These are phyloP conservation scores for Coniochaeta ligniaria DNA, from an alignment of 2,329 filamentous ascomycete genomes.

Conservation along the genomic window DNA sequence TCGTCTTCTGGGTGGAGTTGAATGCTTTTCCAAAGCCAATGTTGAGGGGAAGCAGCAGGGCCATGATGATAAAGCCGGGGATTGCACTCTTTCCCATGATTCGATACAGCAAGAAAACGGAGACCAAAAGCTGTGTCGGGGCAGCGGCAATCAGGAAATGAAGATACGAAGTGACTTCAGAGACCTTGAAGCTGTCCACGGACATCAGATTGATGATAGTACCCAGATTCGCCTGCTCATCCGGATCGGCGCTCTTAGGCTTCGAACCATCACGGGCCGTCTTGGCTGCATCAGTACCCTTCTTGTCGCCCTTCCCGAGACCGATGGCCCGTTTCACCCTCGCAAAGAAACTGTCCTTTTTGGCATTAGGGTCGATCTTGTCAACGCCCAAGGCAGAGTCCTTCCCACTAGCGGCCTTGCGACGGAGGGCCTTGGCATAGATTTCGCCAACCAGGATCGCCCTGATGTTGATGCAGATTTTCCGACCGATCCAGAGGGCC, in stretches of 20 bases:
- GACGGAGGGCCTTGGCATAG: slow-evolving; percentile 88
- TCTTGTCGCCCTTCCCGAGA: slow-evolving; percentile 45
- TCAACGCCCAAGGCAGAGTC: slow-evolving; percentile 65
- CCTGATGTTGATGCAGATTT: slow-evolving; percentile 85
- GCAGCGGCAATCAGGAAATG: slow-evolving; percentile 93
- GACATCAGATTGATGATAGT: slow-evolving; percentile 99
- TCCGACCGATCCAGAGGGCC: slow-evolving; percentile 87
- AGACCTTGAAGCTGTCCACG: slow-evolving; percentile 97
- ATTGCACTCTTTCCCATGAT: slow-evolving; percentile 92
- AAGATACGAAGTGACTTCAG: slow-evolving; percentile 87
- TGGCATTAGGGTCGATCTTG: slow-evolving; percentile 35
- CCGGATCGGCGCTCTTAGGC: slow-evolving; percentile 31
- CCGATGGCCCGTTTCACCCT: slow-evolving; percentile 52
- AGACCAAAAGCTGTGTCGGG: slow-evolving; percentile 79
- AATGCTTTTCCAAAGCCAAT: slow-evolving; percentile 83
- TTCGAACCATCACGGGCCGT: slow-evolving; percentile 25
- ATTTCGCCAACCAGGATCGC: slow-evolving; percentile 97
- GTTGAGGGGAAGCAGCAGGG: slow-evolving; percentile 81
- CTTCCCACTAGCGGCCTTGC: slow-evolving; percentile 73
- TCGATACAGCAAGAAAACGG: slow-evolving; percentile 74
- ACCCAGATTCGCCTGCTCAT: slow-evolving; percentile 82
- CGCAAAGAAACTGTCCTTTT: slow-evolving; percentile 33
- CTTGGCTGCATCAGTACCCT: slow-evolving; percentile 25
- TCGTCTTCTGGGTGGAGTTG: slow-evolving; percentile 77
- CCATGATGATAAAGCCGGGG: slow-evolving; percentile 86